Base-by-base conservation (phyloP, 441 rosid species). In the Erodium chrysanthum region DNA sequence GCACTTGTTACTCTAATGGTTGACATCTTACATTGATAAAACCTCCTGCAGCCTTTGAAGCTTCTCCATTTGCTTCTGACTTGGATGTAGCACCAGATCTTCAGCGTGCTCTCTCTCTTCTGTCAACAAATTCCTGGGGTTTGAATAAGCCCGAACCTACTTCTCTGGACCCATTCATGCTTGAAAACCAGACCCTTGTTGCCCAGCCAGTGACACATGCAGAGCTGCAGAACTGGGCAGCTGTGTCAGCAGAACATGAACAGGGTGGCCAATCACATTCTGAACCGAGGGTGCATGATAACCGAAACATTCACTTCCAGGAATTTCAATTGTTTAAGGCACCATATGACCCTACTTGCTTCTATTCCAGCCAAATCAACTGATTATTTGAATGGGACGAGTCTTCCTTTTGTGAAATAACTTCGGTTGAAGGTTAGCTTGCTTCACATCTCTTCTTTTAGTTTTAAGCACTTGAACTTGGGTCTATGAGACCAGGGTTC, bases 61-160 rank as follows among this genome's bases (percentile, higher is more conserved):
- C 68, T 15, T 42, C 68, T 42, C 22, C 68, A 44, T 20, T n/a
- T 46, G 50, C 21, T 66, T 48, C 59, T 21, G 15, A 23, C 58
- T 14, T 21, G 9, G 56, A 22, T 21, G 68, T 12, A 20, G 21
- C 35, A 21, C 59, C 68, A 44, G 68, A 66, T 44, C 20, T 25
- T 66, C 58, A 8, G 33, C 35, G 68, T 46, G 68, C 68, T 66
- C 68, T 66, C 68, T 66, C 68, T 66, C 68, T 66, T 66, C 68
- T 66, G 68, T 66, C 68, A 66, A 64, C 50, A 21, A 64, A 17
- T 35, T 7, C 50, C 2, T 64, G 50, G 67, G 67, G 48, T 35
- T 17, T 64, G 67, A 64, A 64, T 64, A 42, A 64, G 50, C 67
- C 50, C 10, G 67, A 64, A 35, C 29, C 50, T 12, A 64, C 67